phyloP scores from a whole-genome alignment of 2,329 filamentous ascomycete genomes.

The Pestalotiopsis sp. region DNA sequence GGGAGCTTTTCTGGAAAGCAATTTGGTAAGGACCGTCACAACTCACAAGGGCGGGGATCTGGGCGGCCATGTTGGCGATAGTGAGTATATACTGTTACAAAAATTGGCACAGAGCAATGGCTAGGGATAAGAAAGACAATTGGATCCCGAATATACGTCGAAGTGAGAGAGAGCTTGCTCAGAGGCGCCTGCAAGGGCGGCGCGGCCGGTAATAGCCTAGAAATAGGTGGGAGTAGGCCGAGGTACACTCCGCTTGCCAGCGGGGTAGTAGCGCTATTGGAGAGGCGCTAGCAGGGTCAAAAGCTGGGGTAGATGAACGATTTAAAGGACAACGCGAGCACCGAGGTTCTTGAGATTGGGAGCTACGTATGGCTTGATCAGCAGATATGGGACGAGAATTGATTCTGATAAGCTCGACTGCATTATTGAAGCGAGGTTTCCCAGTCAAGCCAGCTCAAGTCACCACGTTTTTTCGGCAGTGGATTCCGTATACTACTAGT shows the following conservation, averaged over 20 bases:
- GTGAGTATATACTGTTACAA: neutral
- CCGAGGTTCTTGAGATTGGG: neutral
- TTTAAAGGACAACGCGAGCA: neutral
- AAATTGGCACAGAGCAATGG: neutral
- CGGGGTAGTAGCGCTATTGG: conserved; percentile 12
- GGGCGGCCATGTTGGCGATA: conserved; percentile 28
- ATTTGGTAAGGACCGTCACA: neutral
- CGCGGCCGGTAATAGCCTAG: neutral
- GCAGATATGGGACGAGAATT: conserved; percentile 5
- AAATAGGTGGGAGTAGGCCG: conserved; percentile 9
- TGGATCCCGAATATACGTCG: neutral
- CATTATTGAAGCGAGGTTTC: neutral
- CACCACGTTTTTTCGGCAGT: neutral
- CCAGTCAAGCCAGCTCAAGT: neutral
- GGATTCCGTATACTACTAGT: neutral
- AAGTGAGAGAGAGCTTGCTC: conserved; percentile 5
- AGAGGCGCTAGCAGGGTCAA: conserved; percentile 13
- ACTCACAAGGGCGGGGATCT: conserved; percentile 34
- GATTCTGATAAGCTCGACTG: neutral
- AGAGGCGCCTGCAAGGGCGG: conserved; percentile 2
- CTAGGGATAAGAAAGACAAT: neutral
- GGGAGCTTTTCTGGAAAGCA: neutral
- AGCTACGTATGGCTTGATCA: neutral
- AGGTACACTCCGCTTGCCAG: conserved; percentile 16
- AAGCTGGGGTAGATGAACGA: conserved; percentile 16